Conservation (phyloP, 108 stramenopile genomes). For the Pseudonitzschia pungens region DNA sequence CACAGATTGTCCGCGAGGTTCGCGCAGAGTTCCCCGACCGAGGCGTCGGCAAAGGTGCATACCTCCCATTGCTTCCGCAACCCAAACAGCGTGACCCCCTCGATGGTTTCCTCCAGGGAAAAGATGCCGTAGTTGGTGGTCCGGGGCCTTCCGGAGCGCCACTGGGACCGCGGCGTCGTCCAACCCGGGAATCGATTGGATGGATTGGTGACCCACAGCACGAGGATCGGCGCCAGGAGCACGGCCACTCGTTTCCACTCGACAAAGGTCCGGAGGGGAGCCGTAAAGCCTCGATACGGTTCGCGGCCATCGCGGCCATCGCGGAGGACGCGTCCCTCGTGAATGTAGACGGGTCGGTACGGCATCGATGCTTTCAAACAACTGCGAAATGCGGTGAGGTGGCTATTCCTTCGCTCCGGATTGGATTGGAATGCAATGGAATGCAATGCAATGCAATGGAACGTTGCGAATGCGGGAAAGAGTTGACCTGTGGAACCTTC, state of each 20-base stretch:
- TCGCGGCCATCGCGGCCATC: neutral
- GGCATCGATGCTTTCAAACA: no score
- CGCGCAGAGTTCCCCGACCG: neutral
- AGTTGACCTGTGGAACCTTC: no score
- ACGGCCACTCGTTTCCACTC: conserved; percentile 13
- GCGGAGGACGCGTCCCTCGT: conserved; percentile 8
- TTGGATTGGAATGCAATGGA: no score
- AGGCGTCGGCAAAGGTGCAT: neutral
- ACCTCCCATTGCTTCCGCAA: neutral
- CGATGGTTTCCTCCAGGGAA: conserved; percentile 13
- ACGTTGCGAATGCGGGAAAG: no score
- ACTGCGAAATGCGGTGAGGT: no score
- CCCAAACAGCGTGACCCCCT: neutral
- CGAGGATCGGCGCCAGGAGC: neutral
- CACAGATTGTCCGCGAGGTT: conserved; percentile 12
- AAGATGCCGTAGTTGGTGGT: conserved; percentile 15
- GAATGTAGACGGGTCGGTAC: neutral
- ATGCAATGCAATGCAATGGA: no score
- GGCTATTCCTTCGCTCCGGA: no score
- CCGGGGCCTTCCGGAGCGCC: neutral
- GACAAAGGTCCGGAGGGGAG: conserved; percentile 9
- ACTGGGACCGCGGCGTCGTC: neutral
- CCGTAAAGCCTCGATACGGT: neutral
- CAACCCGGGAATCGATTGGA: conserved; percentile 11
- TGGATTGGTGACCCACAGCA: conserved; percentile 24